Base-by-base conservation (phyloP, 345 rosid species). In the Eutrema yunnanense region DNA sequence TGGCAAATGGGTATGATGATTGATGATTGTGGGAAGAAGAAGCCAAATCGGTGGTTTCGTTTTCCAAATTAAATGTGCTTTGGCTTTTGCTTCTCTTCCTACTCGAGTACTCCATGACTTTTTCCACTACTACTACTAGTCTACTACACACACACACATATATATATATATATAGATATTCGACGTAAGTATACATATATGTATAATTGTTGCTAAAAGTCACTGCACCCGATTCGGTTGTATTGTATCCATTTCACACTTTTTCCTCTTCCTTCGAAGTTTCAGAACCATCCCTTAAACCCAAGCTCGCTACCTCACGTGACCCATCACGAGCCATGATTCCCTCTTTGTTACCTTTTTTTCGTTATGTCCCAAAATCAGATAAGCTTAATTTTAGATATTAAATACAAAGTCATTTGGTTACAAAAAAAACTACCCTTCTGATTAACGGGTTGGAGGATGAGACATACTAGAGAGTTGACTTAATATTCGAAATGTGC, bases 1-100 rank as follows among this genome's bases (percentile, higher is more conserved):
- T 69, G 74, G 75, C 74, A 76, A 76, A 69, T 76, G 71, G 79
- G 79, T 76, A 56, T 69, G 71, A 76, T 76, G 65, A 70, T 69
- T 76, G 60, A 76, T 76, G 65, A 70, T 69, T 76, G 60, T 76
- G 36, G 60, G 75, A 70, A 76, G 79, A 70, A 76, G 71, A 70
- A 70, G 71, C 71, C 80, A 69, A 76, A 69, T 69, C 71, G 75
- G 71, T 76, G 80, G 80, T 76, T 70, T 76, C 80, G 80, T 76
- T 76, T 76, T 76, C 79, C 38, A 64, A 76, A 76, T 76, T 76
- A 47, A 76, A 76, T 76, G 67, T 76, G 71, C 37, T 76, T 76
- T 76, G 80, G 80, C 75, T 70, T 76, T 76, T 70, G 71, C 75
- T 76, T 64, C 75, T 70, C 13, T 66, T 63, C 40, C 65, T 70